Evolutionary conservation across 768 basidiomycete genomes (phyloP), one percentile per base, ranked within the genome.

Genomic region (Tricholoma saponaceum): DNA sequence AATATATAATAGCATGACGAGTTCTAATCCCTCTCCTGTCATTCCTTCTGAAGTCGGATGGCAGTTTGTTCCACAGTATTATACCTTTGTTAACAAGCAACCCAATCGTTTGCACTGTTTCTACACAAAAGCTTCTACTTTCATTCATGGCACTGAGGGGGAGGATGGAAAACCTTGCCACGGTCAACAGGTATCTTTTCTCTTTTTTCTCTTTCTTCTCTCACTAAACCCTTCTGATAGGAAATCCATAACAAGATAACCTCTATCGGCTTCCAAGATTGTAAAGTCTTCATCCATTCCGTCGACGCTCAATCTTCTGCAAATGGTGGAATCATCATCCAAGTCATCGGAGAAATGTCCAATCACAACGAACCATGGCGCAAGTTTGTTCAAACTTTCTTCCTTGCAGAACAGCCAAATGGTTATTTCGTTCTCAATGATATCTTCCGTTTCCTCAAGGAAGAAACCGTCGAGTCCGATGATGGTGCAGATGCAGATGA

Each of bases 361-460:
- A 98, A 98, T 76, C 82, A 85, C 62, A 83, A 84, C 57, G 91
- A 90, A 54, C 82, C 91, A 4, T 99, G 97, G 97, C 86, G 89
- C 69, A 99, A 98, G 77, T 99, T 99, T 67, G 95, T 95, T 10
- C 97, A 99, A 77, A 98, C 96, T 6, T 98, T 99, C 78, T 98
- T 99, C 90, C 88, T 99, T 55, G 97, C 97, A 37, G 95, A 98
- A 74, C 97, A 99, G 75, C 93, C 94, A 13, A 97, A 96, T 65
- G 97, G 97, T 43, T 99, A 98, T 79, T 99, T 96, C 70, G 97
- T 99, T 62, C 87, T 99, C 75, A 99, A 99, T 75, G 97, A 99
- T 77, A 98, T 98, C 78, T 99, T 98, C 87, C 90, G 97, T 59
- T 98, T 97, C 82, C 80, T 99, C 62, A 98, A 97, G 79, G 97